Percentiles rank a stretch among this genome's conserved stretches.
Conservation (phyloP, 2,329 filamentous ascomycete genomes). For the Xylaria arbuscula region DNA sequence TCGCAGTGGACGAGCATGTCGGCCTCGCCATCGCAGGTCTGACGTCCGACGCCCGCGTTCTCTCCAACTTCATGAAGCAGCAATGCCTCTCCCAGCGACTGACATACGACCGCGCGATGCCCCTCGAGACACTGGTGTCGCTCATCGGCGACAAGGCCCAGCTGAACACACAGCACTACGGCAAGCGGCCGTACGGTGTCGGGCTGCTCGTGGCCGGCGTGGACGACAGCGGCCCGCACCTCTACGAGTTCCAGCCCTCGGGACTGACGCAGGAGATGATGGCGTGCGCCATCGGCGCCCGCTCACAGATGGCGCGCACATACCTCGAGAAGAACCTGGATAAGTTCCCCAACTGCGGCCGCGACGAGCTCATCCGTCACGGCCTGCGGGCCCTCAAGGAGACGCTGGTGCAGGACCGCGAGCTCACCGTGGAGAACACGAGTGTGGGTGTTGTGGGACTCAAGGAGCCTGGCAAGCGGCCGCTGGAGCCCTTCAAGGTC, state of each 20-base stretch:
- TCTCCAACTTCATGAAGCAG: conserved; percentile 99
- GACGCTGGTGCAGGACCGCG: conserved; percentile 95
- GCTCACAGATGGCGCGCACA: conserved; percentile 96
- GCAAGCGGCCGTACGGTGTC: conserved; percentile 95
- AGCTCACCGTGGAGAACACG: conserved; percentile 96
- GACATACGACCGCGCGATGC: conserved; percentile 94
- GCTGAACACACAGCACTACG: conserved; percentile 97
- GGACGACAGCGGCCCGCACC: conserved; percentile 91
- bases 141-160: conserved; percentile 97
- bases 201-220: conserved; percentile 92
- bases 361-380: conserved; percentile 91
- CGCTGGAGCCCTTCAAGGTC: conserved; percentile 84
- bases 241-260: conserved; percentile 97
- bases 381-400: conserved; percentile 93
- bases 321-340: conserved; percentile 95
- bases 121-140: conserved; percentile 86
- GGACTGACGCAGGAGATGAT: conserved; percentile 98
- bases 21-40: conserved; percentile 96
- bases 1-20: conserved; percentile 94
- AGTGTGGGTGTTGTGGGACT: conserved; percentile 87
- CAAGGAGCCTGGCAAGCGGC: conserved; percentile 63
- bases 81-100: conserved; percentile 96
- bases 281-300: conserved; percentile 93
- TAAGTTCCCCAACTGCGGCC: conserved; percentile 77
- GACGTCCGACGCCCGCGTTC: conserved; percentile 95